These are phyloP conservation scores for Echium plantagineum DNA, from an alignment of 257 asterid species.

Conservation along the genomic window DNA sequence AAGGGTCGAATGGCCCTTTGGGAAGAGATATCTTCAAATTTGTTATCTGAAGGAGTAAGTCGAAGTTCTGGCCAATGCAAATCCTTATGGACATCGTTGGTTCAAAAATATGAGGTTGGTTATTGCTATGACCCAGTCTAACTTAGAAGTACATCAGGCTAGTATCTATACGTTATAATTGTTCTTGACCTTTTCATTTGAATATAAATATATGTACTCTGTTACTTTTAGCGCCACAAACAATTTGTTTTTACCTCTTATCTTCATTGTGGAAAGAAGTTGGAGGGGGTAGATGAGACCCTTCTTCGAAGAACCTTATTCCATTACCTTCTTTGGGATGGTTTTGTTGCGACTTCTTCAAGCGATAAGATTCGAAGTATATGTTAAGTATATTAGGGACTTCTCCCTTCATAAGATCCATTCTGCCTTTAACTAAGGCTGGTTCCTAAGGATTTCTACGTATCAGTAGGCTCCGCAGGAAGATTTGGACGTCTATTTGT, in stretches of 20 bases:
- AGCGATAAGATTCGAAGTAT: too few species aligned
- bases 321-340: background rate
- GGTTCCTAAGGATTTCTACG: too few species aligned
- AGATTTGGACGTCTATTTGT: too few species aligned
- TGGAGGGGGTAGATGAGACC: too few species aligned
- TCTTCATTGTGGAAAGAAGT: background rate
- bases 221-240: background rate
- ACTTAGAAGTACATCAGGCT: background rate
- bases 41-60: conserved; percentile 45
- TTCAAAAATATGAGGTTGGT: conserved; percentile 81
- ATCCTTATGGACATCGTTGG: conserved; percentile 91
- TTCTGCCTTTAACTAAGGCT: too few species aligned
- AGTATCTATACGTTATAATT: background rate
- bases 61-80: conserved; percentile 91
- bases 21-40: conserved; percentile 83
- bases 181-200: background rate
- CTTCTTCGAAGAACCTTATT: background rate
- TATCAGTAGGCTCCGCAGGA: too few species aligned
- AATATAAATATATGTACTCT: background rate
- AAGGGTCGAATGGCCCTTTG: conserved; percentile 96
- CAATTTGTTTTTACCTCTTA: conserved; percentile 3
- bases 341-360: too few species aligned
- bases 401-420: too few species aligned
- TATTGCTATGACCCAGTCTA: too few species aligned
- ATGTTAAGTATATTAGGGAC: too few species aligned